These are phyloP conservation scores for Aspergillus cavernicola DNA, from an alignment of 495 filamentous ascomycete genomes.

Conservation along the genomic window DNA sequence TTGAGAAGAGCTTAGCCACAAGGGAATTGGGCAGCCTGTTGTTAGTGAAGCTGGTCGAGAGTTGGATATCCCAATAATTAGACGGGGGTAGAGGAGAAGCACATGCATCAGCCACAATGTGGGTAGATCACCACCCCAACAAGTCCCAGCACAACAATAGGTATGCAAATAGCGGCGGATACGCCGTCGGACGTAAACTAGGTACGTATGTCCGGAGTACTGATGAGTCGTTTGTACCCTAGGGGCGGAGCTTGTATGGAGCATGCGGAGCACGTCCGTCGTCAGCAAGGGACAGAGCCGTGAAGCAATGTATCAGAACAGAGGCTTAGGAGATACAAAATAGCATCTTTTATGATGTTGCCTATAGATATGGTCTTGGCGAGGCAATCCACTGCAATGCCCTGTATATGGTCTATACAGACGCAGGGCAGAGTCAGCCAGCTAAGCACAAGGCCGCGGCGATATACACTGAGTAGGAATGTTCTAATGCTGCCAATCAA, in stretches of 20 bases:
- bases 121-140: background rate
- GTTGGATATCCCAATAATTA: background rate
- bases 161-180: background rate
- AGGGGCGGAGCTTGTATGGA: conserved; percentile 2
- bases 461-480: no score
- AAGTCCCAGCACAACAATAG: no score
- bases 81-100: background rate
- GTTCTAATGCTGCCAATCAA: no score
- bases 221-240: background rate
- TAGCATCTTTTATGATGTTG: conserved; percentile 3
- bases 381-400: background rate
- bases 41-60: conserved; percentile 2
- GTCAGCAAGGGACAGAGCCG: background rate
- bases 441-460: background rate
- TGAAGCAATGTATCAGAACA: background rate
- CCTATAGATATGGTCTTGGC: background rate
- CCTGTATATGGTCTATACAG: background rate
- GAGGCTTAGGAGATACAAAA: conserved; percentile 4
- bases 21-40: conserved; percentile 4
- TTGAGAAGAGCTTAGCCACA: conserved; percentile 2
- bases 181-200: background rate
- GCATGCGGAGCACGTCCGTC: background rate
- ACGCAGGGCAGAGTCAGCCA: conserved; percentile 1
- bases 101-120: conserved; percentile 1
- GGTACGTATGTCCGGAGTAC: background rate